phyloP scores from a whole-genome alignment of 306 rosid genomes.

The Arachis stenosperma region DNA sequence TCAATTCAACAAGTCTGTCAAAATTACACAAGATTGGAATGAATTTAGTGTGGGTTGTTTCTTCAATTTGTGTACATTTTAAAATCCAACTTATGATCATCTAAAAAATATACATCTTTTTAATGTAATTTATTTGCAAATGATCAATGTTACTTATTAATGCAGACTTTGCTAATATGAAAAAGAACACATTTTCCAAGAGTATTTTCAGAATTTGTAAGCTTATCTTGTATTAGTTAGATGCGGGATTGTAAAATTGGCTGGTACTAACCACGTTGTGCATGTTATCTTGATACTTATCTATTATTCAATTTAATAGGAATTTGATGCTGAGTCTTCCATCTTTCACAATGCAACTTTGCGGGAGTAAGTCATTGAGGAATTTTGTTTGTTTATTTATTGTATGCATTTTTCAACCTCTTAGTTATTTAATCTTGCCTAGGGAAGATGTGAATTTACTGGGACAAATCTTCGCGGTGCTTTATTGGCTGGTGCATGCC shows the following conservation, averaged over 20 bases:
- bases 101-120: conserved; percentile 8
- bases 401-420: conserved; percentile 35
- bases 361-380: conserved; percentile 75
- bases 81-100: conserved; percentile 11
- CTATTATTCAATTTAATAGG: conserved; percentile 49
- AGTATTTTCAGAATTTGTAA: conserved; percentile 16
- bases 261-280: conserved; percentile 25
- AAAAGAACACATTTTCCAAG: conserved; percentile 7
- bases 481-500: conserved; percentile 81
- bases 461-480: conserved; percentile 97
- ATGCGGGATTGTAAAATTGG: conserved; percentile 30
- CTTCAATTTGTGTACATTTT: neutral
- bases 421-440: conserved; percentile 62
- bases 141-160: conserved; percentile 20
- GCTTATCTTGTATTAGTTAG: conserved; percentile 34
- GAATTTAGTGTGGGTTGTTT: conserved; percentile 29
- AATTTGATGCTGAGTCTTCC: conserved; percentile 89
- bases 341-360: conserved; percentile 84
- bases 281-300: conserved; percentile 28
- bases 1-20: conserved; percentile 28
- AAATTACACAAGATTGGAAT: conserved; percentile 26
- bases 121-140: conserved; percentile 1
- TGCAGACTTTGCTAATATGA: neutral
- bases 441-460: conserved; percentile 94
- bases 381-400: conserved; percentile 22